Evolutionary conservation across 2,329 filamentous ascomycete genomes (phyloP), one percentile per base, ranked within the genome.

Genomic region (Venturia asperata): DNA sequence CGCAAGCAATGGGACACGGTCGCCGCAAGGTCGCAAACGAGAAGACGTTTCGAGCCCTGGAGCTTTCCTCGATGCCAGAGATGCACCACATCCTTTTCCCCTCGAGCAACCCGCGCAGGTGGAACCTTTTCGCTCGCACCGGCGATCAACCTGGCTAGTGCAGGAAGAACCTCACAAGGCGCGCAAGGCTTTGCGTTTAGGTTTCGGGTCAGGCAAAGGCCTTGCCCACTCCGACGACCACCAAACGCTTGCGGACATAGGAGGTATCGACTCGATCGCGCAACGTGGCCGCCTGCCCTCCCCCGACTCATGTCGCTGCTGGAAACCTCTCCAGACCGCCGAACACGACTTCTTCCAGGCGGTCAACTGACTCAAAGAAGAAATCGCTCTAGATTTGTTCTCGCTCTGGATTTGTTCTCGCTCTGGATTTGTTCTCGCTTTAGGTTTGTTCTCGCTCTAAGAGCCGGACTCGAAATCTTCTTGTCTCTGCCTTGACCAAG

Each of bases 131-230:
- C 24, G 11, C 11, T 56, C 3, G 49, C 27, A 34, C n/a, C 49
- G 27, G 24, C 27, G 34, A 56, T 7, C 49, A 17, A 34, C 49
- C 24, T 56, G 13, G 49, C 49, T 34, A 56, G 15, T 34, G 49
- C 49, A 56, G 15, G 49, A 56, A 34, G 49, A 56, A 34, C 49
- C 49, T 56, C 27, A 56, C 49, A 56, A 34, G 49, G 49, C 49
- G 49, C 27, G 49, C 27, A 34, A 56, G 49, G 47, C 21, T 27
- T 52, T 52, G 47, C 47, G 47, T 2, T 27, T 3, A 52, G 47
- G n/a, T 52, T 6, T 21, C 47, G 24, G 6, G 47, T 1, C 47
- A 24, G 24, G n/a, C 24, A 34, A 34, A 15, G 30, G 49, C 27
- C 49, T 34, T 30, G 6, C 27, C 19, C 39, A 41, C 10, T 15